Conservation (phyloP, 1,284 basidiomycete species). For the Apiotrichum gracile region DNA sequence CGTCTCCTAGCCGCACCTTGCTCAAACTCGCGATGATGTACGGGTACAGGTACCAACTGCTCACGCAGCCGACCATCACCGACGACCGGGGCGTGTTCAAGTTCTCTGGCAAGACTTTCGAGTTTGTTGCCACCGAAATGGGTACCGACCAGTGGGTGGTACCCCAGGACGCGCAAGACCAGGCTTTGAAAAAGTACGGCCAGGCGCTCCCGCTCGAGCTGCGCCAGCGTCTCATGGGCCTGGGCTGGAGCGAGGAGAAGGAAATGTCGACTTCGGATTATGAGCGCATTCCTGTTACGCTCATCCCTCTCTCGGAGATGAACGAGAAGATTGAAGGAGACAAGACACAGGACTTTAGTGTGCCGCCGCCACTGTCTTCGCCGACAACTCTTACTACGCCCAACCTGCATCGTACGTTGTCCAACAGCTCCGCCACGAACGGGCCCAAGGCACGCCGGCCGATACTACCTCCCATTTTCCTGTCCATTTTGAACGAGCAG, state of each 20-base stretch:
- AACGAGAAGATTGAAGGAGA: background rate
- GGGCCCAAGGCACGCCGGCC: constrained; percentile 9
- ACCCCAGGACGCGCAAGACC: constrained; percentile 36
- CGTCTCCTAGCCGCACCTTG: constrained; percentile 14
- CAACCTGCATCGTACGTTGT: background rate
- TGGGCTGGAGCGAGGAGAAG: constrained; percentile 41
- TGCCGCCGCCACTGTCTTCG: background rate
- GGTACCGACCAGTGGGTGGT: constrained; percentile 32
- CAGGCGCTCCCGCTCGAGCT: constrained; percentile 35
- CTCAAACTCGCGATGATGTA: constrained; percentile 29
- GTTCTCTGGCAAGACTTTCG: constrained; percentile 26
- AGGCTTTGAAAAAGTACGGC: constrained; percentile 36
- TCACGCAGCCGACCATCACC: constrained; percentile 28
- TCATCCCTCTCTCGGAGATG: constrained; percentile 13
- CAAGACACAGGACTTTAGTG: background rate
- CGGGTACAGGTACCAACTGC: constrained; percentile 35
- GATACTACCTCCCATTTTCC: constrained; percentile 28
- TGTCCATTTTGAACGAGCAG: constrained; percentile 26
- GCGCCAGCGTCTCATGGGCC: constrained; percentile 37
- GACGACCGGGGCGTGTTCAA: constrained; percentile 34
- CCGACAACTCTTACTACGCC: background rate
- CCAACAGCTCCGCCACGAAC: constrained; percentile 1
- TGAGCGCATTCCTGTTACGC: constrained; percentile 35
- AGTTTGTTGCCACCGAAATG: constrained; percentile 39
- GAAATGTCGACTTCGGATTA: constrained; percentile 20